Evolutionary conservation across 306 rosid species (phyloP).

Genomic region (Cucurbita pepo): DNA sequence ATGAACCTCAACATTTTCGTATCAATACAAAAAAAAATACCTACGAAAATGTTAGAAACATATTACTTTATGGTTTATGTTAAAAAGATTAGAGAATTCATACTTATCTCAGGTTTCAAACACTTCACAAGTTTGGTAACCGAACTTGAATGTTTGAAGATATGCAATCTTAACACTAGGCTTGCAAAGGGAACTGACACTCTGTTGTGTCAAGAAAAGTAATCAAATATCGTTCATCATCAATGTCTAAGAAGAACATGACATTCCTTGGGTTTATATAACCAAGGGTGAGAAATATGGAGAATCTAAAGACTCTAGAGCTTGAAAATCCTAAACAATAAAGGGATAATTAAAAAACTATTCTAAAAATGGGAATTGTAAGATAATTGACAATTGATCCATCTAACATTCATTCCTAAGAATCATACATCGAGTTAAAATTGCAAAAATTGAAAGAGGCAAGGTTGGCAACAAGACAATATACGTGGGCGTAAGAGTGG

Average conservation of each 20-base stretch:
- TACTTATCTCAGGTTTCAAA: background rate
- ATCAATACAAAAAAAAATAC: background rate
- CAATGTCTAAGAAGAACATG: background rate
- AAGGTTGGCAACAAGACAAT: background rate
- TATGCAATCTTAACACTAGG: background rate
- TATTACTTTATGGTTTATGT: too few relatives aligned
- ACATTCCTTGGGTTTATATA: background rate
- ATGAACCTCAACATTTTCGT: too few relatives aligned
- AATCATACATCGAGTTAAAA: too few relatives aligned
- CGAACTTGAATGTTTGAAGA: background rate
- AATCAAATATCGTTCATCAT: background rate
- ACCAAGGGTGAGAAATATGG: background rate
- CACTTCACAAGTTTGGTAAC: background rate
- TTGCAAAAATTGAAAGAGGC: background rate
- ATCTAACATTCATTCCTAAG: background rate
- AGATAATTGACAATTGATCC: background rate
- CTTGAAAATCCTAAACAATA: background rate
- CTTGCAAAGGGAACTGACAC: background rate
- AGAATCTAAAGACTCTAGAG: background rate
- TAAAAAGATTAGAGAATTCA: background rate
- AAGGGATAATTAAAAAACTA: background rate
- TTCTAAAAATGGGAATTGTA: background rate
- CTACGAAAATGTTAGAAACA: background rate
- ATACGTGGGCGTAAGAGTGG: background rate
- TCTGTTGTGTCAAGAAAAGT: background rate